These are phyloP conservation scores for Cercis canadensis DNA, from an alignment of 306 rosid species.

Conservation along the genomic window DNA sequence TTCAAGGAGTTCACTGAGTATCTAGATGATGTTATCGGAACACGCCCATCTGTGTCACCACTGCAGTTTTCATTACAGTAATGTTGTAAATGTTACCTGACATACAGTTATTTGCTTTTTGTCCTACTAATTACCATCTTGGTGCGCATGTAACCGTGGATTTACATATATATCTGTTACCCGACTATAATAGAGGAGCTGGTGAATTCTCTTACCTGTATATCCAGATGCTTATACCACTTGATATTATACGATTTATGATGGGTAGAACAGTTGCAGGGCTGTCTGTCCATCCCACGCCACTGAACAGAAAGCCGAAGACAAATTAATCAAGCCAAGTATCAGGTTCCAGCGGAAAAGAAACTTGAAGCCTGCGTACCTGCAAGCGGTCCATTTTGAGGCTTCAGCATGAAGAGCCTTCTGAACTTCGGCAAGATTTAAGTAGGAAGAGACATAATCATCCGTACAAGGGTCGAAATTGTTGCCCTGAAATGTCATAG, in stretches of 20 bases:
- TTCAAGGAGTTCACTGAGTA: constrained; percentile 51
- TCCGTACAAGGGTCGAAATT: constrained; percentile 64
- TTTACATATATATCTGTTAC: background rate
- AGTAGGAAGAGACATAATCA: constrained; percentile 43
- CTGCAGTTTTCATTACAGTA: constrained; percentile 42
- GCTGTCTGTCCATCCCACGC: constrained; percentile 50
- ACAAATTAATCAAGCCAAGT: background rate
- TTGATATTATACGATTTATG: constrained; percentile 36
- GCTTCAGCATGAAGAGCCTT: constrained; percentile 57
- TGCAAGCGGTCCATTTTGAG: constrained; percentile 54
- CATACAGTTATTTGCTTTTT: no score
- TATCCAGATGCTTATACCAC: constrained; percentile 39
- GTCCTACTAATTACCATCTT: background rate
- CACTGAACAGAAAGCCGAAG: constrained; percentile 35
- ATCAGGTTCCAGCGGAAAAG: background rate
- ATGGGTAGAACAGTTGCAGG: constrained; percentile 42
- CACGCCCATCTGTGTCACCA: constrained; percentile 61
- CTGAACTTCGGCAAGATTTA: constrained; percentile 63
- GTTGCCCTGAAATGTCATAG: constrained; percentile 41
- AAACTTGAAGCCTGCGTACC: constrained; percentile 37
- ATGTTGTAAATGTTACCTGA: background rate
- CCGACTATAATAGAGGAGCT: background rate
- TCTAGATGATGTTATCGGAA: constrained; percentile 63
- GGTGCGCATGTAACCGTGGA: background rate
- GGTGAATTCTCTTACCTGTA: constrained; percentile 22